Conservation (phyloP, 1,139 yeast species). For the Diutina mesorugosa region DNA sequence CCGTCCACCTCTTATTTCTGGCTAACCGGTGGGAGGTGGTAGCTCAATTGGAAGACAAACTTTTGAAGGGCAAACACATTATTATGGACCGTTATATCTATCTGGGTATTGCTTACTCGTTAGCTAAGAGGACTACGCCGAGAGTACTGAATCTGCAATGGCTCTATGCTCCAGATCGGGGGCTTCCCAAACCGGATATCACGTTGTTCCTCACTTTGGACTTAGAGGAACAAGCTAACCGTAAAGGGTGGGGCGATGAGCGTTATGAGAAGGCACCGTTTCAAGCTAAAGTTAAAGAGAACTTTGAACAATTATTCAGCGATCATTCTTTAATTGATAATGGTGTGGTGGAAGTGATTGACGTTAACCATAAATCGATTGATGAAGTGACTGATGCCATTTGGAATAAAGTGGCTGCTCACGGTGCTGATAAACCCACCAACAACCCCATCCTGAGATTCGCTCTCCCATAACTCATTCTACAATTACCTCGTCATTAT, state of each 20-base stretch:
- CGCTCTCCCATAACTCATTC: background rate
- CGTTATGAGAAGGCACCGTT: conserved; percentile 69
- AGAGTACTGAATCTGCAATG: conserved; percentile 45
- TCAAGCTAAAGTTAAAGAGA: conserved; percentile 52
- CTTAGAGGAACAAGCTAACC: conserved; percentile 28
- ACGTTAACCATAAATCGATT: conserved; percentile 48
- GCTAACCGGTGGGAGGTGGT: conserved; percentile 91
- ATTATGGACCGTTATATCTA: conserved; percentile 81
- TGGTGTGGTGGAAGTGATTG: conserved; percentile 26
- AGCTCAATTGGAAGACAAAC: conserved; percentile 27
- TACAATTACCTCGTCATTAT: background rate
- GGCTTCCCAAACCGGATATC: conserved; percentile 79
- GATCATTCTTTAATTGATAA: conserved; percentile 13
- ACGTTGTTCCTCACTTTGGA: conserved; percentile 65
- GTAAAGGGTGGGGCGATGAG: conserved; percentile 88
- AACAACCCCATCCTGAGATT: background rate
- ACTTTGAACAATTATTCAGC: conserved; percentile 39
- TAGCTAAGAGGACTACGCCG: conserved; percentile 50
- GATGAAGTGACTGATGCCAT: conserved; percentile 42
- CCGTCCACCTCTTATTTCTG: conserved; percentile 78
- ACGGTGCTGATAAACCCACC: background rate
- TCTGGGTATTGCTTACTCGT: conserved; percentile 86
- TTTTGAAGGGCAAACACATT: conserved; percentile 44
- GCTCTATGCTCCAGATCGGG: conserved; percentile 73
- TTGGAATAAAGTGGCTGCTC: background rate